Conservation (phyloP, 495 filamentous ascomycete species). For the Neurospora terricola region DNA sequence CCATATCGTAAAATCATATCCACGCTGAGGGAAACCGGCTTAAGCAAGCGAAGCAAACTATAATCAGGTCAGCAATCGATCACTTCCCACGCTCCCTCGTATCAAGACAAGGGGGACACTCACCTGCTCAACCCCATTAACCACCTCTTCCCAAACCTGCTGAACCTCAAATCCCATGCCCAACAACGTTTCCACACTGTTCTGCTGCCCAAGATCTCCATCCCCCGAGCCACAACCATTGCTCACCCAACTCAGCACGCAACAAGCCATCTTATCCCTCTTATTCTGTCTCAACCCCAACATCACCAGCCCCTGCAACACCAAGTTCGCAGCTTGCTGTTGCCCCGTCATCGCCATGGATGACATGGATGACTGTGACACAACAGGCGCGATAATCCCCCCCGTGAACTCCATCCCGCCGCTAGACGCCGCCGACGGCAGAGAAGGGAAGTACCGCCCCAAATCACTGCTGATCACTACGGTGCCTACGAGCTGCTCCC, state of each 20-base stretch:
- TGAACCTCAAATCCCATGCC: constrained; percentile 69
- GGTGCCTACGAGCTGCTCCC: constrained; percentile 63
- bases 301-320: constrained; percentile 69
- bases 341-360: constrained; percentile 31
- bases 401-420: constrained; percentile 41
- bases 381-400: constrained; percentile 73
- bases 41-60: neutral
- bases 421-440: constrained; percentile 1
- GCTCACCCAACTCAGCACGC: constrained; percentile 64
- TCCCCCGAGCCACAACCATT: neutral
- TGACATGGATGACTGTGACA: constrained; percentile 32
- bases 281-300: constrained; percentile 78
- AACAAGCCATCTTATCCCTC: constrained; percentile 45
- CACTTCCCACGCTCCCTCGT: neutral
- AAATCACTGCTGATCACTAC: constrained; percentile 69
- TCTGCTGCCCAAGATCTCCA: constrained; percentile 21
- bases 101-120: constrained; percentile 10
- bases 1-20: neutral
- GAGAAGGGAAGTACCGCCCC: constrained; percentile 51
- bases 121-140: constrained; percentile 58
- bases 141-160: constrained; percentile 71
- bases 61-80: neutral
- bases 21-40: neutral
- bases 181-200: constrained; percentile 60
- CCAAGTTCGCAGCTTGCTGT: constrained; percentile 47